Conservation (phyloP, 2,329 filamentous ascomycete species). For the Phialocephala subalpina region DNA sequence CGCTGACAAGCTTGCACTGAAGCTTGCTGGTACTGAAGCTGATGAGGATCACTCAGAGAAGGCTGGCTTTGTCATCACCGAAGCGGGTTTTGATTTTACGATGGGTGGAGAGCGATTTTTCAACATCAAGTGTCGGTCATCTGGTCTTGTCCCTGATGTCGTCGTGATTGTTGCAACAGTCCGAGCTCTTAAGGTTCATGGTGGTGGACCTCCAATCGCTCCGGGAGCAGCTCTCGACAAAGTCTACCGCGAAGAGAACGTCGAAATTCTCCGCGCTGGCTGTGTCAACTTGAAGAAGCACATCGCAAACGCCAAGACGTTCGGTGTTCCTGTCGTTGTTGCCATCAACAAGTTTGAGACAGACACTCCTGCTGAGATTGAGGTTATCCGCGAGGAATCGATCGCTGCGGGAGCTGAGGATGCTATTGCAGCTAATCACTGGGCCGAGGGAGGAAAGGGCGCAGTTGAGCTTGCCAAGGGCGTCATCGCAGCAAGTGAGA, state of each 20-base stretch:
- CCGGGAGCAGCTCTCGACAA: conserved; percentile 85
- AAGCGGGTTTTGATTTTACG: conserved; percentile 98
- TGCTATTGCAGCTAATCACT: conserved; percentile 94
- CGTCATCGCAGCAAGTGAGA: conserved; percentile 82
- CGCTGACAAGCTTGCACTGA: conserved; percentile 93
- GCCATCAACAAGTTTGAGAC: conserved; percentile 97
- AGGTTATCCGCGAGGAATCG: conserved; percentile 88
- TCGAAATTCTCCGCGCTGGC: conserved; percentile 87
- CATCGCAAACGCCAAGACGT: conserved; percentile 86
- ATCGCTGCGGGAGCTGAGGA: conserved; percentile 92
- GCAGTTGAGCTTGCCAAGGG: conserved; percentile 88
- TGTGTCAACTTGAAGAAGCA: conserved; percentile 97
- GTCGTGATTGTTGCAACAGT: conserved; percentile 97
- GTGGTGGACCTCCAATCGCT: conserved; percentile 91
- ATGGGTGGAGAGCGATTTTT: conserved; percentile 99
- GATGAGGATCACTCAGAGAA: conserved; percentile 86
- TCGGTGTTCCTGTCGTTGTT: conserved; percentile 93
- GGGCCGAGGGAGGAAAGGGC: conserved; percentile 92
- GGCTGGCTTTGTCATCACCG: conserved; percentile 92
- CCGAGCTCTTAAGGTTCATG: conserved; percentile 95
- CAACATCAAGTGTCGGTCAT: conserved; percentile 99
- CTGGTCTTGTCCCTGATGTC: conserved; percentile 89
- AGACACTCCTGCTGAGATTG: conserved; percentile 91
- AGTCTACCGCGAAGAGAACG: conserved; percentile 92
- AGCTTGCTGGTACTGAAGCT: conserved; percentile 91